Evolutionary conservation across 208 protist species (phyloP), one percentile per base, ranked within the genome.

Genomic region (Acanthamoeba triangularis): DNA sequence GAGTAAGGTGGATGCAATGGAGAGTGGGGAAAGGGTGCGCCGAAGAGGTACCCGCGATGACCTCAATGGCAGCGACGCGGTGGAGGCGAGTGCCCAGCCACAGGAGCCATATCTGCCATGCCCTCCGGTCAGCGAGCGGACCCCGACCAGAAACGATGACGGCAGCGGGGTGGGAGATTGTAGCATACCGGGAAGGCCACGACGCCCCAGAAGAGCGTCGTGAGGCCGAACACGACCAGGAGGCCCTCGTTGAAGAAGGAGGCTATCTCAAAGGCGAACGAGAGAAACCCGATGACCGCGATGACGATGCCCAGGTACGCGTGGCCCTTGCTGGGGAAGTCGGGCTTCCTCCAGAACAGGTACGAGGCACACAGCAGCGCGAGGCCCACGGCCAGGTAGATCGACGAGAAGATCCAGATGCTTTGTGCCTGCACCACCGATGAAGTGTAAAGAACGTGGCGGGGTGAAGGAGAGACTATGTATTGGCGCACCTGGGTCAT

Each of bases 321-420:
- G 85, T 91, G 85, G 23, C 33, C 23, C 85, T 91, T 91, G 85
- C 33, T 91, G n/a, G 30, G 56, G 41, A 91, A 91, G 20, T 91
- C 85, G 33, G 52, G 85, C 56, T 91, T 74, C 28, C 33, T 41
- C 54, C 23, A 47, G 85, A 91, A 91, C 20, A 91, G 56, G 25
- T 74, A 69, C 56, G 56, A 74, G 13, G 85, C 47, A 28, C 56
- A 74, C n/a, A 91, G 56, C 30, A 91, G 52, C 10, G 85, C 52
- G 10, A 91, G 37, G 30, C 85, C 61, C 20, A 91, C 61, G 14
- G 61, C 52, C 33, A 91, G 85, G 56, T 91, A 91, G 35, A 91
- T 91, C 2, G 35, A 72, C 5, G 85, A 91, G 35, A 91, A 91
- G 56, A 91, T 72, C 85, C 85, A 91, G 18, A 91, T 91, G 85